Conservation (phyloP, 2,329 filamentous ascomycete species). For the Colletotrichum eleusines region DNA sequence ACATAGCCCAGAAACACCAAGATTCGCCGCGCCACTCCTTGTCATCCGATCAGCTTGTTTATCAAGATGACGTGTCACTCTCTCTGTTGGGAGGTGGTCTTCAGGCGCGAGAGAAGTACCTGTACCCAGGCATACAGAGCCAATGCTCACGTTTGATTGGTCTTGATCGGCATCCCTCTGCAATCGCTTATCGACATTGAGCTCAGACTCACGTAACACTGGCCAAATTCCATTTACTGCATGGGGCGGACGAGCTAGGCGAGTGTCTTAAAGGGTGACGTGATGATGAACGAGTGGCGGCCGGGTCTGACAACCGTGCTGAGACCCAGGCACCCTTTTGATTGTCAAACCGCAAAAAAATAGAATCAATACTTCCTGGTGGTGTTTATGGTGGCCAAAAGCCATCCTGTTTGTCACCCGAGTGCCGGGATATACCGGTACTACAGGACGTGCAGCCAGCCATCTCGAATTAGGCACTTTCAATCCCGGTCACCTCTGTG, state of each 20-base stretch:
- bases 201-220: conserved; percentile 17
- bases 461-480: conserved; percentile 16
- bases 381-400: too few relatives aligned
- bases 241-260: neutral
- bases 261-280: conserved; percentile 18
- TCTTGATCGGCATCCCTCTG: neutral
- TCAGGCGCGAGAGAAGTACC: neutral
- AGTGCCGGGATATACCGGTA: too few relatives aligned
- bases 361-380: too few relatives aligned
- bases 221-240: neutral
- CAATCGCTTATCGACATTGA: neutral
- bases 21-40: neutral
- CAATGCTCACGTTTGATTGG: neutral
- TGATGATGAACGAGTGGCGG: conserved; percentile 37
- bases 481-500: conserved; percentile 11
- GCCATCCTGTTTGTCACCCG: too few relatives aligned
- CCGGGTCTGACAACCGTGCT: too few relatives aligned
- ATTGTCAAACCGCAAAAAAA: conserved; percentile 25
- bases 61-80: neutral
- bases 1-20: neutral
- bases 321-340: neutral
- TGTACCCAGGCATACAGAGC: neutral
- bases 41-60: neutral
- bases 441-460: conserved; percentile 11
- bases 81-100: too few relatives aligned